phyloP scores from a whole-genome alignment of 768 basidiomycete genomes.

The Mycena galericulata region DNA sequence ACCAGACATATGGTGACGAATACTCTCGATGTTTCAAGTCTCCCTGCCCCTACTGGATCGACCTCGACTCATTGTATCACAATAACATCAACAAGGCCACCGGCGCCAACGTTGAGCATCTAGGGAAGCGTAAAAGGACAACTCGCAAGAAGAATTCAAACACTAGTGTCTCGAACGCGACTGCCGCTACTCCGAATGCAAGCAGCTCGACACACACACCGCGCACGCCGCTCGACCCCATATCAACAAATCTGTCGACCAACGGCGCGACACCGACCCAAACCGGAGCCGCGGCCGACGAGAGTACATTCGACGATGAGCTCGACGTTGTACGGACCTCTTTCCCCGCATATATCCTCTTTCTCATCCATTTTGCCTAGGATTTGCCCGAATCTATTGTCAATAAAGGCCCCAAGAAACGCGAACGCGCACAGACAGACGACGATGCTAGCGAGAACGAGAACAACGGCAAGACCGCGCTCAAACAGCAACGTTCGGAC shows the following conservation, averaged over 20 bases:
- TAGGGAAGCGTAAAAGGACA: background rate
- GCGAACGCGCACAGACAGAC: background rate
- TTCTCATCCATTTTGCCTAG: background rate
- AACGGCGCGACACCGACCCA: too few species aligned
- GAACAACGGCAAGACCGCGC: background rate
- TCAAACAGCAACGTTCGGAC: slow-evolving; percentile 4
- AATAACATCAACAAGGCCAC: background rate
- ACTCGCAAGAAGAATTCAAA: background rate
- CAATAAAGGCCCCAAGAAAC: background rate
- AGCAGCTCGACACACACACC: too few species aligned
- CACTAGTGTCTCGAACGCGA: too few species aligned
- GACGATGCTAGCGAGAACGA: background rate
- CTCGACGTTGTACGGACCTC: too few species aligned
- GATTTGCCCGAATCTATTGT: background rate
- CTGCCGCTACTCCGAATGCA: too few species aligned
- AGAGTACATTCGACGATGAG: too few species aligned
- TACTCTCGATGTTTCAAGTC: slow-evolving; percentile 8
- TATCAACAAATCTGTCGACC: too few species aligned
- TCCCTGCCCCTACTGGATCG: background rate
- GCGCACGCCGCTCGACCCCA: too few species aligned
- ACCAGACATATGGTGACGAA: background rate
- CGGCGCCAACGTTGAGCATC: background rate
- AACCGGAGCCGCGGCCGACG: too few species aligned
- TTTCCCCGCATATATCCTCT: background rate
- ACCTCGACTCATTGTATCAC: slow-evolving; percentile 5